phyloP scores from a whole-genome alignment of 2,329 filamentous ascomycete species.

The Colletotrichum limetticola region DNA sequence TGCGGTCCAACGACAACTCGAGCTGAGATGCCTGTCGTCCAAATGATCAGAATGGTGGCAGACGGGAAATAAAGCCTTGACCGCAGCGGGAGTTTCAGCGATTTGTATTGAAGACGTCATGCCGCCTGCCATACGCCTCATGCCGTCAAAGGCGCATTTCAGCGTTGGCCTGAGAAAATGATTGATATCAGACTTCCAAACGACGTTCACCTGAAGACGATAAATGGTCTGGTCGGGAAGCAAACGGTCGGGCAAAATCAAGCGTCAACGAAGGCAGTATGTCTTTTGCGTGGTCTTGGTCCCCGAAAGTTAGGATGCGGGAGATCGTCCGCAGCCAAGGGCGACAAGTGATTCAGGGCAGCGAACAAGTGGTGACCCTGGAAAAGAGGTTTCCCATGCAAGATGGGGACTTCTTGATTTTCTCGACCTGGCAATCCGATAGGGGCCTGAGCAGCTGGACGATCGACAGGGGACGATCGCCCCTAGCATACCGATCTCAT shows the following conservation, averaged over 20 bases:
- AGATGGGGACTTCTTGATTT: conserved; percentile 9
- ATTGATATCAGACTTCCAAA: conserved; percentile 2
- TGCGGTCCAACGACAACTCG: not conserved
- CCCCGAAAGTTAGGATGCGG: conserved; percentile 11
- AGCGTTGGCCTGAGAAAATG: not conserved
- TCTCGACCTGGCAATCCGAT: conserved; percentile 18
- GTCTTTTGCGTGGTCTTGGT: not conserved
- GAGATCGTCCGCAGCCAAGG: conserved; percentile 25
- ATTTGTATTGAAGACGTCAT: conserved; percentile 23
- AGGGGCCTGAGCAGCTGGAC: not conserved
- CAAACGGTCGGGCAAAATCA: not conserved
- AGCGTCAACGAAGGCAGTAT: not conserved
- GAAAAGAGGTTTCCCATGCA: conserved; percentile 24
- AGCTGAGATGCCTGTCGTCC: conserved; percentile 4
- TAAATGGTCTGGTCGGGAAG: not conserved
- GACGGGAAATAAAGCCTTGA: conserved; percentile 11
- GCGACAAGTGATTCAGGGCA: not conserved
- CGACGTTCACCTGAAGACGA: too few relatives aligned
- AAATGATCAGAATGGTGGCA: not conserved
- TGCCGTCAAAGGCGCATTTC: not conserved
- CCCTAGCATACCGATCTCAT: conserved; percentile 22
- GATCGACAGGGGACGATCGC: conserved; percentile 34
- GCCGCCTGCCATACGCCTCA: conserved; percentile 8
- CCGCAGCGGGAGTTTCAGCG: conserved; percentile 9
- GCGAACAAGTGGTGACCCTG: conserved; percentile 5